Evolutionary conservation across 2,329 filamentous ascomycete genomes (phyloP), one percentile per base, ranked within the genome.

Genomic region (Paracamarosporium sp.): DNA sequence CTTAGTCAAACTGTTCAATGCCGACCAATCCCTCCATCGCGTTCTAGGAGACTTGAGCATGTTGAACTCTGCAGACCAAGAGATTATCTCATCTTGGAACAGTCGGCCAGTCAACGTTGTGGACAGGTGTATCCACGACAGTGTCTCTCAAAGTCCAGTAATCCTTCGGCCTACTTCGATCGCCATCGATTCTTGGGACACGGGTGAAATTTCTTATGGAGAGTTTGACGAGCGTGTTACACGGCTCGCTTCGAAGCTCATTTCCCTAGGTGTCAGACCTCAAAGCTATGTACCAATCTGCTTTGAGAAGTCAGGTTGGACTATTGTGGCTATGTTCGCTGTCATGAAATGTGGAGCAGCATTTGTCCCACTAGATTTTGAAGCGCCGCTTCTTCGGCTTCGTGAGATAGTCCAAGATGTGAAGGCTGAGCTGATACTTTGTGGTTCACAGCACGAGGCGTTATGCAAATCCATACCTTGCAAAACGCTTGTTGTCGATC

Each of bases 321-420:
- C 70, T 0, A 60, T 76, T 20, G 65, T 77, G 2, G 64, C 73
- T n/a, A 76, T 77, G 50, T 65, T 76, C 2, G 76, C 68, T 6
- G 62, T 77, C 15, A 60, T 77, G 60, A 78, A 78, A 61, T 64
- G 72, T 7, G 75, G 75, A 12, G 73, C 70, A 13, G 72, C 73
- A 0, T 77, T 76, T 48, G 68, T 75, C 3, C 72, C 75, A 0
- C 48, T 81, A 0, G 78, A 81, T 17, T 73, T 78, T 9, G 69
- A 72, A 8, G 62, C 78, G 0, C 73, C 73, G 0, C 56, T 72
- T 3, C 69, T 70, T 11, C 72, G 79, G 6, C 65, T 80, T 15
- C 68, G 70, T 5, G 70, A 70, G 36, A 76, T 80, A 30, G 63
- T 73, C 5, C 46, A 56, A 6, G 70, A 78, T 43, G 63, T 76